Percentiles rank a stretch among this genome's conserved stretches.
phyloP scores from a whole-genome alignment of 2,329 filamentous ascomycete genomes.

The Pestalotiopsis sp. region DNA sequence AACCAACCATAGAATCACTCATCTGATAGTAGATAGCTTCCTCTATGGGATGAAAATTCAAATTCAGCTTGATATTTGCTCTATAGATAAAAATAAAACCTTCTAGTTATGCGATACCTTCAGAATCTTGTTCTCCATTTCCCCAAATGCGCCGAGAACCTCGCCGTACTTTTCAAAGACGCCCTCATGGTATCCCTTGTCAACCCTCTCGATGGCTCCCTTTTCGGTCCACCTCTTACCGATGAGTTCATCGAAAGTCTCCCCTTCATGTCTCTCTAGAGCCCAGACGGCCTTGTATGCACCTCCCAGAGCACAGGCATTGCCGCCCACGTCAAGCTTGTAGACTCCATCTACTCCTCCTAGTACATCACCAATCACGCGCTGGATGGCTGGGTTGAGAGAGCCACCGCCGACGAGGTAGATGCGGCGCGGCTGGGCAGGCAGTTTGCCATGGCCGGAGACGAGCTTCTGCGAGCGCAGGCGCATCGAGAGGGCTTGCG shows the following conservation, averaged over 20 bases:
- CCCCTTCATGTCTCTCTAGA: slow-evolving; percentile 65
- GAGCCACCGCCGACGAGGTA: slow-evolving; percentile 95
- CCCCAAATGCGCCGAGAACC: slow-evolving; percentile 64
- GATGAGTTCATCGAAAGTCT: slow-evolving; percentile 89
- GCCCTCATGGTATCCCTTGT: slow-evolving; percentile 75
- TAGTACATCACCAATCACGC: slow-evolving; percentile 83
- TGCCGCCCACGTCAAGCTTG: slow-evolving; percentile 90
- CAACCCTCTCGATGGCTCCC: slow-evolving; percentile 80
- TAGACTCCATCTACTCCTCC: slow-evolving; percentile 90
- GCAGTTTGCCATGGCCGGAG: slow-evolving; percentile 58
- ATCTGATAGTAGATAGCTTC: no score
- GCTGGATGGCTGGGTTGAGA: slow-evolving; percentile 85
- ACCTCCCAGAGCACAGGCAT: slow-evolving; percentile 90
- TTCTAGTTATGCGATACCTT: slow-evolving; percentile 33
- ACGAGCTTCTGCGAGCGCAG: slow-evolving; percentile 83
- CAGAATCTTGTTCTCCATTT: slow-evolving; percentile 32
- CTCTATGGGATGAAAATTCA: not conserved
- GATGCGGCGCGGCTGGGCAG: slow-evolving; percentile 83
- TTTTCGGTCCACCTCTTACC: slow-evolving; percentile 84
- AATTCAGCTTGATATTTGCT: not conserved
- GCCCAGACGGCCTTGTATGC: slow-evolving; percentile 98
- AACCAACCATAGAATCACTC: no score
- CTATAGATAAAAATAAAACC: not conserved
- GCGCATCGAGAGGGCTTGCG: slow-evolving; percentile 89
- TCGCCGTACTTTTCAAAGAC: slow-evolving; percentile 78